Conservation (phyloP, 768 basidiomycete genomes). For the Hydnomerulius pinastri region DNA sequence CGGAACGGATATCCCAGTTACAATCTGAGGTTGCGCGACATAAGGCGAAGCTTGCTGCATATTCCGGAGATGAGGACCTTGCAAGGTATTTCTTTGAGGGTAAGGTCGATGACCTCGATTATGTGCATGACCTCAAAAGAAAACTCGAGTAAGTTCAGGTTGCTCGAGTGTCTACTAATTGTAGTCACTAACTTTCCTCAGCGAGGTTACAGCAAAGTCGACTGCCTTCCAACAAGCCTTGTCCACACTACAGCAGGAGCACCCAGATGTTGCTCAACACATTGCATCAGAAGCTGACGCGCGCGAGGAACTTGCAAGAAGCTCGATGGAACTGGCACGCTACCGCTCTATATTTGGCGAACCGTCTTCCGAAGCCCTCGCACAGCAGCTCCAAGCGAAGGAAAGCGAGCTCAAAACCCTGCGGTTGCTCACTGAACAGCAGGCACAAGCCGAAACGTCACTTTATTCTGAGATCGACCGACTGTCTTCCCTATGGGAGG, state of each 20-base stretch:
- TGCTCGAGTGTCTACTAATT: not conserved
- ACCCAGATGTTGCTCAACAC: constrained; percentile 55
- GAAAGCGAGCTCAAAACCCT: constrained; percentile 68
- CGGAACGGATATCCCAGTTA: constrained; percentile 72
- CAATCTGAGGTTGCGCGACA: constrained; percentile 72
- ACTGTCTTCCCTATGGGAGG: constrained; percentile 85
- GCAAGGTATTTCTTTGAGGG: constrained; percentile 68
- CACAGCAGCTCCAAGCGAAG: constrained; percentile 58
- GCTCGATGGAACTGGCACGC: constrained; percentile 50
- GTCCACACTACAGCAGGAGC: constrained; percentile 41
- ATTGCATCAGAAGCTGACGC: constrained; percentile 52
- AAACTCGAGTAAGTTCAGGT: constrained; percentile 52
- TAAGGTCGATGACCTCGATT: constrained; percentile 51
- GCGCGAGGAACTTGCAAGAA: constrained; percentile 47
- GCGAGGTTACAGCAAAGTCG: constrained; percentile 53
- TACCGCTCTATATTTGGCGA: constrained; percentile 71
- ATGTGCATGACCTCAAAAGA: constrained; percentile 53
- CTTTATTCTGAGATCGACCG: constrained; percentile 85
- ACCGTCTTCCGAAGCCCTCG: constrained; percentile 55
- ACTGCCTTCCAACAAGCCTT: constrained; percentile 56
- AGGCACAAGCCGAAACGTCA: constrained; percentile 66
- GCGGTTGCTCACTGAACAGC: constrained; percentile 63
- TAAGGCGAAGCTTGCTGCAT: constrained; percentile 76
- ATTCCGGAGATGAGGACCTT: constrained; percentile 68
- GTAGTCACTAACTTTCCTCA: constrained; percentile 30